A percentile compares a stretch with the other conserved stretches of the same genome.
These are phyloP conservation scores for Pichia norvegensis DNA, from an alignment of 1,139 yeast species.

Conservation along the genomic window DNA sequence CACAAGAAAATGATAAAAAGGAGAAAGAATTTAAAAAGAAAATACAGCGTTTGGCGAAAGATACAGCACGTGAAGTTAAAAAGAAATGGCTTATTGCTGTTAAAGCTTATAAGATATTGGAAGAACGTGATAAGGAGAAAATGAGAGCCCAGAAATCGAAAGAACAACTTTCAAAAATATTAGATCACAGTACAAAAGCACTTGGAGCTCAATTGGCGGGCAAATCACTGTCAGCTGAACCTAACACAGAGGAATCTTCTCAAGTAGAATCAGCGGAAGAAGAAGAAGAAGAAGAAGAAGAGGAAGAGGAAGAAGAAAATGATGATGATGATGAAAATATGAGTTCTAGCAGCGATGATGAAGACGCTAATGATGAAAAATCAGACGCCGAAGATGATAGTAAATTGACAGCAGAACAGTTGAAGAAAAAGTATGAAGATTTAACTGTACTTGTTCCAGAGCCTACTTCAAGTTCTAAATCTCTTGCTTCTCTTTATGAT, in stretches of 20 bases:
- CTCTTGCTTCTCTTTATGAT: conserved; percentile 17
- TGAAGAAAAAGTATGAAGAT: conserved; percentile 55
- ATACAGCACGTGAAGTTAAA: conserved; percentile 76
- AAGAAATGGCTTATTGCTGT: conserved; percentile 89
- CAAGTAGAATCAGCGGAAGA: conserved; percentile 9
- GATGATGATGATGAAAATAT: conserved; percentile 19
- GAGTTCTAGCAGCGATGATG: conserved; percentile 23
- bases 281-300: conserved; percentile 20
- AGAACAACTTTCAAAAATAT: conserved; percentile 78
- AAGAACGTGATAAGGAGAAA: conserved; percentile 54
- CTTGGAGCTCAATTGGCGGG: conserved; percentile 72
- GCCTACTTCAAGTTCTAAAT: background rate
- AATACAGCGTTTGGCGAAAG: conserved; percentile 61
- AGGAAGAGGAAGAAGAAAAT: conserved; percentile 22
- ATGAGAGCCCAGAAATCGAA: conserved; percentile 72
- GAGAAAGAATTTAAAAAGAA: conserved; percentile 63
- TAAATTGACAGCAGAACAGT: conserved; percentile 55
- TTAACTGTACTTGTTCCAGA: conserved; percentile 25
- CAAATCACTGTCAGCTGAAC: conserved; percentile 18
- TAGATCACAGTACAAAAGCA: conserved; percentile 85
- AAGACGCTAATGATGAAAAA: conserved; percentile 11
- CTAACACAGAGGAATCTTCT: background rate
- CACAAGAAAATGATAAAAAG: conserved; percentile 82
- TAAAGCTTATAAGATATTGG: conserved; percentile 57
- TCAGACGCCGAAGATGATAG: conserved; percentile 37